Percentiles rank a stretch among this genome's conserved stretches.
Conservation (phyloP, 805 yeast genomes). For the Ogataea trehalophila region DNA sequence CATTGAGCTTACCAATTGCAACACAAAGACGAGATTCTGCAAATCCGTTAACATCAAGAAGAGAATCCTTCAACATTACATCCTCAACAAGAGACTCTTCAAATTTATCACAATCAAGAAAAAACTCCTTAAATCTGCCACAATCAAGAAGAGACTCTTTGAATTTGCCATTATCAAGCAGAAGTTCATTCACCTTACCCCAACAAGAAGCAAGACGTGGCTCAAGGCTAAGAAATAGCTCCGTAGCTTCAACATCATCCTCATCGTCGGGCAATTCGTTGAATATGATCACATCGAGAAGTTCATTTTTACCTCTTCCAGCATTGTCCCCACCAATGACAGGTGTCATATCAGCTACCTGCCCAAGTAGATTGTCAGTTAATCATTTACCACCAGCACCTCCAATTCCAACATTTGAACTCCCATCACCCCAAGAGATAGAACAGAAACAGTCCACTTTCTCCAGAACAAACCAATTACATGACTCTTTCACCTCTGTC, state of each 20-base stretch:
- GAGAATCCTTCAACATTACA: constrained; percentile 3
- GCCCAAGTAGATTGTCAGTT: constrained; percentile 4
- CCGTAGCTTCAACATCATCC: constrained; percentile 16
- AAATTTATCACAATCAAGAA: constrained; percentile 3
- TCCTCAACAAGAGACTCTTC: constrained; percentile 6
- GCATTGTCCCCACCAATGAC: not conserved
- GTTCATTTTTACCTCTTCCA: not conserved
- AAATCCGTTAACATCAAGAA: constrained; percentile 2
- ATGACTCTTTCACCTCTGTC: not conserved
- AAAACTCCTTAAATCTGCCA: constrained; percentile 3
- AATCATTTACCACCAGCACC: constrained; percentile 46
- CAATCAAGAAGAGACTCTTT: constrained; percentile 17
- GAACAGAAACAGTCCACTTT: not conserved
- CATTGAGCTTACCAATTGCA: constrained; percentile 3
- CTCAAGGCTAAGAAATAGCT: constrained; percentile 16
- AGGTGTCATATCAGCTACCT: not conserved
- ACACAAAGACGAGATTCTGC: constrained; percentile 14
- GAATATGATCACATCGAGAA: constrained; percentile 1
- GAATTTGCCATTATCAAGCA: constrained; percentile 15
- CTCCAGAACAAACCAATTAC: not conserved
- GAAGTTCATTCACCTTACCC: constrained; percentile 14
- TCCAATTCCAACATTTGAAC: constrained; percentile 47
- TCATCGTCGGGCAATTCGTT: constrained; percentile 12
- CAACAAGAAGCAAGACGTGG: constrained; percentile 13
- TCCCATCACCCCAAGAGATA: constrained; percentile 11